These are phyloP conservation scores for Balansia obtecta DNA, from an alignment of 2,329 filamentous ascomycete species.

Conservation along the genomic window DNA sequence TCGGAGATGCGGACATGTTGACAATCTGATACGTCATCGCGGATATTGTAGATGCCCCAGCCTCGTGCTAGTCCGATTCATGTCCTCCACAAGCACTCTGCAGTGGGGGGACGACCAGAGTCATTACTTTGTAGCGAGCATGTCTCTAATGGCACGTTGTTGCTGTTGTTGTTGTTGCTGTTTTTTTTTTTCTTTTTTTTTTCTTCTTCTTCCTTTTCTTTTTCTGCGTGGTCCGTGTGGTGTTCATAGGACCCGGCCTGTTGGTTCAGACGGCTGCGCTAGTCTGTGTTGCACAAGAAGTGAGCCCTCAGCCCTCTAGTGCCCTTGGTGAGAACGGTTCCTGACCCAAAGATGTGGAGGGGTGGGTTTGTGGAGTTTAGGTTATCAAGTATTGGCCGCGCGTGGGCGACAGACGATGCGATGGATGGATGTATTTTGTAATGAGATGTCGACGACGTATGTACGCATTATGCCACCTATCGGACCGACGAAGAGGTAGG, in stretches of 20 bases:
- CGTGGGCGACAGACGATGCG: not conserved
- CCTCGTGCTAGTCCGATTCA: not conserved
- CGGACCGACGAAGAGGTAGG: not conserved
- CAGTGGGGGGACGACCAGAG: not conserved
- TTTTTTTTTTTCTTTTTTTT: no score
- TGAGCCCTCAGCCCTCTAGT: conserved; percentile 2
- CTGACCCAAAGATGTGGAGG: conserved; percentile 1
- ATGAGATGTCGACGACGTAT: no score
- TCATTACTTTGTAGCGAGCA: conserved; percentile 1
- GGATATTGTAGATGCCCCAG: not conserved
- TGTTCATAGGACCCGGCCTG: conserved; percentile 4
- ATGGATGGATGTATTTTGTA: not conserved
- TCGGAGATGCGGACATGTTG: no score
- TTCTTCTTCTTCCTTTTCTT: no score
- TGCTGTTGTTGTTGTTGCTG: not conserved
- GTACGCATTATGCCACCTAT: not conserved
- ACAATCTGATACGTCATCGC: no score
- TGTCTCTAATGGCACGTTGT: conserved; percentile 2
- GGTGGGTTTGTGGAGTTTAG: conserved; percentile 1
- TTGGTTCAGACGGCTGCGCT: conserved; percentile 7
- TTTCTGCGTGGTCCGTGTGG: no score
- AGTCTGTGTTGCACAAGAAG: conserved; percentile 6
- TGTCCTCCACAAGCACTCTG: not conserved
- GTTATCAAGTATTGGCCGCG: not conserved
- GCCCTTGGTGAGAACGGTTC: not conserved